A percentile compares a stretch with the other conserved stretches of the same genome.
Evolutionary conservation across 345 rosid species (phyloP).

Genomic region (Populus euphratica): DNA sequence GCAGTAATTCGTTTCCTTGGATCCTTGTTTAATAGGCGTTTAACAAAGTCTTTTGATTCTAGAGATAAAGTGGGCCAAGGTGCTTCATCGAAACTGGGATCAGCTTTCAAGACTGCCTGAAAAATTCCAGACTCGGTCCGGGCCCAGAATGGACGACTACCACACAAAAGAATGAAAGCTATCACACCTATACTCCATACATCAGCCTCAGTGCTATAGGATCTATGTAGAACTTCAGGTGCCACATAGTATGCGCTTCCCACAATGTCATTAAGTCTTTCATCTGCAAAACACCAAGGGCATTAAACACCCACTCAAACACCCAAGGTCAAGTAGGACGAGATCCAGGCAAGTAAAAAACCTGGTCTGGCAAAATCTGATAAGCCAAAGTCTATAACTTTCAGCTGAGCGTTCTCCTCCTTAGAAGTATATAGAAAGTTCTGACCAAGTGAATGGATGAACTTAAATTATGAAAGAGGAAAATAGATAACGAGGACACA

Average conservation of each 20-base stretch:
- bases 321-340: constrained; percentile 4
- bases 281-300: constrained; percentile 51
- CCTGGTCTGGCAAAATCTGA: constrained; percentile 99
- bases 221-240: constrained; percentile 95
- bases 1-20: constrained; percentile 90
- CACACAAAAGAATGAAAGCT: constrained; percentile 87
- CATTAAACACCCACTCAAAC: constrained; percentile 10
- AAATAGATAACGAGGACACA: too few relatives aligned
- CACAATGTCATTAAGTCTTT: constrained; percentile 90
- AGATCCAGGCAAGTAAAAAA: constrained; percentile 25
- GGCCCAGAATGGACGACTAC: constrained; percentile 99
- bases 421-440: constrained; percentile 80
- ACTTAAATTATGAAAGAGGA: not conserved
- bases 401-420: constrained; percentile 80
- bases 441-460: constrained; percentile 46
- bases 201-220: constrained; percentile 92
- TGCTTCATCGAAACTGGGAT: constrained; percentile 76
- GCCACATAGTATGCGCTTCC: constrained; percentile 97
- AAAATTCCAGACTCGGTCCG: constrained; percentile 93
- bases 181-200: constrained; percentile 99
- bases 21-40: constrained; percentile 70
- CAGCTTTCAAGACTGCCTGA: constrained; percentile 83
- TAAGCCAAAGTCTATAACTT: constrained; percentile 93
- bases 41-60: constrained; percentile 88
- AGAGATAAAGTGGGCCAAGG: constrained; percentile 89